Conservation (phyloP, 208 protist genomes). For the Wallacemonas sp. region DNA sequence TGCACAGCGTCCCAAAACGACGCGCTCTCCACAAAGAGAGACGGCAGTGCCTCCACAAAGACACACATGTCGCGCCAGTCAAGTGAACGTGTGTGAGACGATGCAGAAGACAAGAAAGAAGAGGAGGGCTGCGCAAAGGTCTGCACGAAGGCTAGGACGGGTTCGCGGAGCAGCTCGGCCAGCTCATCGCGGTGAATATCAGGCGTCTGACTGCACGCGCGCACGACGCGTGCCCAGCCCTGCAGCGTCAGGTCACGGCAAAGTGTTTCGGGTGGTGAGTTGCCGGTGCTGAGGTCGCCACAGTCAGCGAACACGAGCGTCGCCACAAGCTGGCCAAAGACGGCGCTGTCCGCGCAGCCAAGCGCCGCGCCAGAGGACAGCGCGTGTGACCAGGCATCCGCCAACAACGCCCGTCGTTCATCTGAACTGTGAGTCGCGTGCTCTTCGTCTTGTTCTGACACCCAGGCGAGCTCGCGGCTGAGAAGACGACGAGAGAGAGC, state of each 20-base stretch:
- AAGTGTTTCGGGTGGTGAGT: too few relatives aligned
- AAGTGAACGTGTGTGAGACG: too few relatives aligned
- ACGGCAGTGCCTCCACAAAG: conserved; percentile 38
- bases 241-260: conserved; percentile 26
- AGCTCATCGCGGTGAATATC: conserved; percentile 21
- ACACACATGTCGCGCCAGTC: conserved; percentile 18
- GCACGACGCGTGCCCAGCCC: conserved; percentile 48
- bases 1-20: conserved; percentile 28
- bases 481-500: conserved; percentile 26
- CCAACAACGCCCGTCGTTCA: neutral
- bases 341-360: conserved; percentile 53
- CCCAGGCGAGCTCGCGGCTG: neutral
- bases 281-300: too few relatives aligned
- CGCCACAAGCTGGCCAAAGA: conserved; percentile 62
- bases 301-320: conserved; percentile 30
- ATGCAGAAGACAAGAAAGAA: too few relatives aligned
- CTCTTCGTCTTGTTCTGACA: neutral
- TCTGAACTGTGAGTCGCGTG: neutral
- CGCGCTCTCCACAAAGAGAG: conserved; percentile 35
- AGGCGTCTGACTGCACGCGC: conserved; percentile 34
- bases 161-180: conserved; percentile 26
- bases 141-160: conserved; percentile 11
- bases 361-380: conserved; percentile 51
- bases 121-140: neutral
- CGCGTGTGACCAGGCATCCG: conserved; percentile 18